phyloP scores from a whole-genome alignment of 345 rosid genomes.

The Salix koriyanagi region DNA sequence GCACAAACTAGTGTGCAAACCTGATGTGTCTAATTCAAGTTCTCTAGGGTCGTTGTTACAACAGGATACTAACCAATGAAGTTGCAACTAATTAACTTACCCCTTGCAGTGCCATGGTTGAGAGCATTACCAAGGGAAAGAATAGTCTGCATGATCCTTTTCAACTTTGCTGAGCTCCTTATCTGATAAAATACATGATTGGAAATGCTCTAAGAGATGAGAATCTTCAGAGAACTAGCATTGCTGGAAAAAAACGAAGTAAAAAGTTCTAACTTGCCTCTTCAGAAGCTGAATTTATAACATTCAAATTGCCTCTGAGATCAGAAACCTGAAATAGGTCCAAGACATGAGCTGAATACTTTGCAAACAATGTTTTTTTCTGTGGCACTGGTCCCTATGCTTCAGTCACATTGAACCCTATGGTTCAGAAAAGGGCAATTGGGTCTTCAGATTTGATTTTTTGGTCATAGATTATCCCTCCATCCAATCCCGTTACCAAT shows the following conservation, averaged over 20 bases:
- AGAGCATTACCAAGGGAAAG: conserved; percentile 85
- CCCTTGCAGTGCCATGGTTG: conserved; percentile 91
- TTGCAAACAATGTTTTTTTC: background rate
- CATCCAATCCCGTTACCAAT: background rate
- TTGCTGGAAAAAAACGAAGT: conserved; percentile 9
- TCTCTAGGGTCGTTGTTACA: background rate
- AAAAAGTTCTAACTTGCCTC: conserved; percentile 54
- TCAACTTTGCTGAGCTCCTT: conserved; percentile 62
- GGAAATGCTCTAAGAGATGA: conserved; percentile 14
- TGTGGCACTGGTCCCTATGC: background rate
- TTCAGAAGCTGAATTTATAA: conserved; percentile 56
- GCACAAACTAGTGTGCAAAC: background rate
- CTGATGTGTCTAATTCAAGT: background rate
- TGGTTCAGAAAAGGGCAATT: background rate
- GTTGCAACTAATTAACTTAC: conserved; percentile 35
- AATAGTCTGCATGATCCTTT: conserved; percentile 79
- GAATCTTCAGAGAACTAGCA: conserved; percentile 13
- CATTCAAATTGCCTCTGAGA: conserved; percentile 56
- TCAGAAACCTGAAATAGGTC: conserved; percentile 61
- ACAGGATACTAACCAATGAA: background rate
- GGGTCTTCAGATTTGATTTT: background rate
- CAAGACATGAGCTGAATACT: conserved; percentile 7
- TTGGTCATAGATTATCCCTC: background rate
- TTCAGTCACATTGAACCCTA: background rate
- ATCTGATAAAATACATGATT: conserved; percentile 39